Conservation (phyloP, 768 basidiomycete genomes). For the Solioccasus polychromus region DNA sequence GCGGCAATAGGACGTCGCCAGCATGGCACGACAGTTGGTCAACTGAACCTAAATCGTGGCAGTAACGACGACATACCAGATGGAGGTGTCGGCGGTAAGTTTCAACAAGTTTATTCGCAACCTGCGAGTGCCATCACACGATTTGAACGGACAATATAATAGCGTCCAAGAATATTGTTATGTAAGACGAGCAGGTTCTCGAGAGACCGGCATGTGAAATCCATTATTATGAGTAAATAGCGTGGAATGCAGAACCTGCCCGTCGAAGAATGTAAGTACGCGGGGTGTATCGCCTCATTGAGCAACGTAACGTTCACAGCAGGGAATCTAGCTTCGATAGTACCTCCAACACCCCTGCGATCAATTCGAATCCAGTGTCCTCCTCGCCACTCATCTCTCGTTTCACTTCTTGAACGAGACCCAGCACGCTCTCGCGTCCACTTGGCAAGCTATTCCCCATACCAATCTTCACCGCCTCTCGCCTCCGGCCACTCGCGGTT, state of each 20-base stretch:
- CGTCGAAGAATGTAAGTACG: not conserved
- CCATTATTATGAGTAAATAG: conserved; percentile 17
- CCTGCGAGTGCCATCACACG: too few relatives aligned
- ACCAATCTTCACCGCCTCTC: conserved; percentile 48
- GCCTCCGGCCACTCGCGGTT: conserved; percentile 37
- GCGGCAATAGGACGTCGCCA: too few relatives aligned
- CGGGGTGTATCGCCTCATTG: not conserved
- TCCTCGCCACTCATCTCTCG: conserved; percentile 71
- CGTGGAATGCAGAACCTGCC: not conserved
- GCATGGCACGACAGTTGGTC: too few relatives aligned
- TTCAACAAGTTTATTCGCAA: too few relatives aligned
- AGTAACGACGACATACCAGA: too few relatives aligned
- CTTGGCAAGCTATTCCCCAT: conserved; percentile 50
- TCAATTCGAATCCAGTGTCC: conserved; percentile 85
- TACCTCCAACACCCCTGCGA: conserved; percentile 92
- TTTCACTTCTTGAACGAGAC: conserved; percentile 69
- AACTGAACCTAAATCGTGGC: too few relatives aligned
- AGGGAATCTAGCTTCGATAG: conserved; percentile 85
- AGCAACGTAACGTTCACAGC: conserved; percentile 15
- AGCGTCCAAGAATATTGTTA: too few relatives aligned
- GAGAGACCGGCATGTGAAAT: too few relatives aligned
- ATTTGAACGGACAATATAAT: too few relatives aligned
- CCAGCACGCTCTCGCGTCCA: conserved; percentile 68
- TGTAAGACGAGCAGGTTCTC: not conserved
- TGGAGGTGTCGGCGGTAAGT: too few relatives aligned